Evolutionary conservation across 148 eudicot species (phyloP).

Genomic region (Persicaria maculosa): DNA sequence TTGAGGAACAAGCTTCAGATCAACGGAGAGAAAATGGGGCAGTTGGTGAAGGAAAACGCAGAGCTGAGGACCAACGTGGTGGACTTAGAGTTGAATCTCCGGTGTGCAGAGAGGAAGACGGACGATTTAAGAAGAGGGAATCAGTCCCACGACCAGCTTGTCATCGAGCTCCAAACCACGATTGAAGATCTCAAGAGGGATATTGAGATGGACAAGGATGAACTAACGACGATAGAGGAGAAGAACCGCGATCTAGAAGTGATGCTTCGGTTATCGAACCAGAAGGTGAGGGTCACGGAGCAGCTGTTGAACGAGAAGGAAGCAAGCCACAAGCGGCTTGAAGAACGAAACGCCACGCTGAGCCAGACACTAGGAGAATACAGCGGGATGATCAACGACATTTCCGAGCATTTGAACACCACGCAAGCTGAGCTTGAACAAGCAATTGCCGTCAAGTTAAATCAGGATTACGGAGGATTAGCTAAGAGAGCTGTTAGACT

Average conservation of each 20-base stretch:
- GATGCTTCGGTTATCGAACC: slow-evolving; percentile 61
- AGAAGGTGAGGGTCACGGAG: slow-evolving; percentile 78
- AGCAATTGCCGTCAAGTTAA: slow-evolving; percentile 36
- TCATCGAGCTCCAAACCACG: slow-evolving; percentile 43
- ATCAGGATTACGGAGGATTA: slow-evolving; percentile 55
- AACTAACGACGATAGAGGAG: slow-evolving; percentile 43
- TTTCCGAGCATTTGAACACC: slow-evolving; percentile 40
- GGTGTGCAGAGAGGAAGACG: slow-evolving; percentile 35
- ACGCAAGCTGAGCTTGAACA: slow-evolving; percentile 41
- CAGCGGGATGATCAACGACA: slow-evolving; percentile 26
- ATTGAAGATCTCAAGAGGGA: slow-evolving; percentile 78
- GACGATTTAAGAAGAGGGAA: slow-evolving; percentile 35
- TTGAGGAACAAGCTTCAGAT: too few relatives aligned
- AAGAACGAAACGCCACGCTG: slow-evolving; percentile 32
- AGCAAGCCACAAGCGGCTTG: slow-evolving; percentile 40
- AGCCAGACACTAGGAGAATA: slow-evolving; percentile 40
- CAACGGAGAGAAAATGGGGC: slow-evolving; percentile 12
- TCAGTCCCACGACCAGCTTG: slow-evolving; percentile 41
- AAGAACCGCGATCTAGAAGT: slow-evolving; percentile 63
- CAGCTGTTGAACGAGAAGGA: slow-evolving; percentile 67
- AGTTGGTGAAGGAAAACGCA: slow-evolving; percentile 9
- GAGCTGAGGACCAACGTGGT: not conserved
- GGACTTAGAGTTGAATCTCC: slow-evolving; percentile 37
- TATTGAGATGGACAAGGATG: slow-evolving; percentile 64
- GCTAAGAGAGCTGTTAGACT: slow-evolving; percentile 37